Evolutionary conservation across 306 rosid genomes (phyloP), one percentile per base, ranked within the genome.

Genomic region (Quercus berberidifolia): DNA sequence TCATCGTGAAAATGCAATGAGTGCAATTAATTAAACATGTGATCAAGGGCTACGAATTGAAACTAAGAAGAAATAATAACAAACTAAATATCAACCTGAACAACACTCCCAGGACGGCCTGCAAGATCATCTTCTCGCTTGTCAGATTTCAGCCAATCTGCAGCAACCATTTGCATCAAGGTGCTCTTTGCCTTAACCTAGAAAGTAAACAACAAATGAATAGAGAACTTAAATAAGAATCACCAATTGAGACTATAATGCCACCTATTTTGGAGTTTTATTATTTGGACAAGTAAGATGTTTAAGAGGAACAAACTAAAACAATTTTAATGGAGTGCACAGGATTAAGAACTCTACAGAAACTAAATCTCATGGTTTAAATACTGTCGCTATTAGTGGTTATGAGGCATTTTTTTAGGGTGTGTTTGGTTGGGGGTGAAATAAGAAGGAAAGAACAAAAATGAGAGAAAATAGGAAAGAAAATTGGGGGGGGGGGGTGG

Each of bases 81-180:
- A 1, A 54, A 43, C 59, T 80, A 56, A 49, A 10, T 49, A 67
- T 33, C 25, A 76, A 94, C 98, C 91, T 92, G 96, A 83, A 89
- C 93, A 59, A 94, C 87, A 81, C 94, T 76, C 49, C 85, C 85
- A 13, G 84, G 89, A 57, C 97, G 97, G 78, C 91, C 75, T 75
- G 94, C 85, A 35, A 94, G 90, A 85, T 92, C 69, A 74, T 92
- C 97, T 88, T 89, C 96, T 85, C 92, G 86, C 64, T 38, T 73
- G 80, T 86, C 85, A 13, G 94, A 88, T 76, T 80, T 68, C n/a
- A 92, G 90, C 97, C 98, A 94, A 81, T 94, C 98, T 72, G 87
- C 93, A 70, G 93, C 96, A 54, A 91, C 93, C 87, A 94, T 14
- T 83, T 70, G 75, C 70, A 71, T 69, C 67, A 75, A 77, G 63